Percentiles rank a stretch among this genome's conserved stretches.
Conservation (phyloP, 2,329 filamentous ascomycete species). For the Didymella sp. region DNA sequence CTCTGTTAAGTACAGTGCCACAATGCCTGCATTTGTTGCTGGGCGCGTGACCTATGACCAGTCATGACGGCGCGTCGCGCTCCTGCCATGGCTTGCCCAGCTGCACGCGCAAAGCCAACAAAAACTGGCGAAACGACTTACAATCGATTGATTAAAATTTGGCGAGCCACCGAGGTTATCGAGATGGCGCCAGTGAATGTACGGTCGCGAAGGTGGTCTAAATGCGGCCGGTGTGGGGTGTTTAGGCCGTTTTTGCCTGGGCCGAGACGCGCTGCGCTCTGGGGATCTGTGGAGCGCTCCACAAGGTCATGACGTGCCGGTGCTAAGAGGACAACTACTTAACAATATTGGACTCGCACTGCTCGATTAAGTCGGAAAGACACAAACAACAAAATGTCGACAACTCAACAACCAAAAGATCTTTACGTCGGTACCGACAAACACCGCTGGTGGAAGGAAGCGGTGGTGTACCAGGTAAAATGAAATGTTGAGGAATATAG, state of each 20-base stretch:
- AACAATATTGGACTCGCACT: not conserved
- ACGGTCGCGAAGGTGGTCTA: slow-evolving; percentile 5
- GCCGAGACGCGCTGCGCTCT: slow-evolving; percentile 13
- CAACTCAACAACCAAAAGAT: slow-evolving; percentile 20
- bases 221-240: not conserved
- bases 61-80: slow-evolving; percentile 13
- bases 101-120: slow-evolving; percentile 5
- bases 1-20: slow-evolving; percentile 6
- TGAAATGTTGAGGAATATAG: not conserved
- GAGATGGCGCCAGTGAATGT: not conserved
- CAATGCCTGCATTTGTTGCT: not conserved
- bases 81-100: not conserved
- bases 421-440: slow-evolving; percentile 44
- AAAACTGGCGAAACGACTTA: not conserved
- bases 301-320: slow-evolving; percentile 18
- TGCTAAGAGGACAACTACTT: slow-evolving; percentile 3
- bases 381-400: slow-evolving; percentile 4
- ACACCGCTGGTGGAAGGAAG: slow-evolving; percentile 66
- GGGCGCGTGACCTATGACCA: slow-evolving; percentile 18
- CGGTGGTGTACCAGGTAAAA: slow-evolving; percentile 61
- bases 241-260: not conserved
- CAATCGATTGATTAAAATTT: not conserved
- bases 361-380: not conserved
- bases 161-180: not conserved
- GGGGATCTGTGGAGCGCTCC: slow-evolving; percentile 16